phyloP scores from a whole-genome alignment of 164 flowering plant genomes.

The Magnolia kwangsiensis region DNA sequence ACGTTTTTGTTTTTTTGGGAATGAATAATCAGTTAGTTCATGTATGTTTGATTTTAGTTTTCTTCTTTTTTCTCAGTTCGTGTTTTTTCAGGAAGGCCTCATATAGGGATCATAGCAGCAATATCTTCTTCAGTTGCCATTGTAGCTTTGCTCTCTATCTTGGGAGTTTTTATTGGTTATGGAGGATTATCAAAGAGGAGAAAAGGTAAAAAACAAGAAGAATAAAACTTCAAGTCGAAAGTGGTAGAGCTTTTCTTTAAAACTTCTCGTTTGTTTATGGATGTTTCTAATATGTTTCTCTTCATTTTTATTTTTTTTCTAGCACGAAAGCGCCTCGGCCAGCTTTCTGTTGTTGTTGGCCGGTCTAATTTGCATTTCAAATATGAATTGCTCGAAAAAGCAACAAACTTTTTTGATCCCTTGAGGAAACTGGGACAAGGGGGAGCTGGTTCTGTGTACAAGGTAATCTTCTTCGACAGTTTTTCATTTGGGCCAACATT shows the following conservation, averaged over 20 bases:
- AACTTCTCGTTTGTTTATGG: neutral
- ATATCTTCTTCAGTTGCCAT: constrained; percentile 29
- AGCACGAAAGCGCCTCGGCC: constrained; percentile 41
- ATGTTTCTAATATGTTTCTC: constrained; percentile 11
- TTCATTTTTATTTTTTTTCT: constrained; percentile 6
- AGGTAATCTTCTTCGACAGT: constrained; percentile 29
- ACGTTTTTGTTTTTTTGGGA: too few species aligned
- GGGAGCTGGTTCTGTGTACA: constrained; percentile 80
- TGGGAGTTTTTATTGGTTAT: constrained; percentile 41
- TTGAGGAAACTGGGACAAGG: constrained; percentile 79
- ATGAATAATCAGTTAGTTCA: too few species aligned
- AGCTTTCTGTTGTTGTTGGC: constrained; percentile 31
- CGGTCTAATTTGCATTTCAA: constrained; percentile 56
- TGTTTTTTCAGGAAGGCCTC: constrained; percentile 20
- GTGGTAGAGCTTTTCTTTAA: neutral
- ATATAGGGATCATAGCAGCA: constrained; percentile 21
- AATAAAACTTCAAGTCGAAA: neutral
- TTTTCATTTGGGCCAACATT: neutral
- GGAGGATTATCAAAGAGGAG: constrained; percentile 27
- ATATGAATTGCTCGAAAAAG: constrained; percentile 72
- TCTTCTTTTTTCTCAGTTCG: neutral
- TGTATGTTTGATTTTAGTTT: too few species aligned
- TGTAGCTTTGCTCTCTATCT: constrained; percentile 31
- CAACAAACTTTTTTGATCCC: constrained; percentile 54
- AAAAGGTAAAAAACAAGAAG: constrained; percentile 34